Conservation (phyloP, 495 filamentous ascomycete species). For the Bacidia rubella region DNA sequence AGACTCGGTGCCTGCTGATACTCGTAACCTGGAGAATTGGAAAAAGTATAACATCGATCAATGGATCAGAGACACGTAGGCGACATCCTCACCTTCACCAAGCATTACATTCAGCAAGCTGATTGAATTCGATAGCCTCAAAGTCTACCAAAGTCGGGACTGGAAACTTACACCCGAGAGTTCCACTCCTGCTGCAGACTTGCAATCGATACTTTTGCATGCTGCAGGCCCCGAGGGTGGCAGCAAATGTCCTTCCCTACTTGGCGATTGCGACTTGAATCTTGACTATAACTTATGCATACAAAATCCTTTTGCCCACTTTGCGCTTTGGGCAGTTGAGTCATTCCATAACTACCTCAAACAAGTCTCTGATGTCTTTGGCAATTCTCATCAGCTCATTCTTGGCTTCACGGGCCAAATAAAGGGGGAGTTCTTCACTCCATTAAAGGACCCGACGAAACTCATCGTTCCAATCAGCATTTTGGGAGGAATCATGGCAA, state of each 20-base stretch:
- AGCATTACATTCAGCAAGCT: neutral
- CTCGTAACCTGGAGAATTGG: neutral
- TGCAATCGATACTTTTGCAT: neutral
- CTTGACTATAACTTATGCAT: neutral
- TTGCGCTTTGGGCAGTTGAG: neutral
- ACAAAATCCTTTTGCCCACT: neutral
- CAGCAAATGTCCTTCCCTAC: neutral
- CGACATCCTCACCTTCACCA: neutral
- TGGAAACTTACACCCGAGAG: neutral
- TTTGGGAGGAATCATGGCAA: neutral
- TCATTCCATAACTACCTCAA: neutral
- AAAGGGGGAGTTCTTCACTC: neutral
- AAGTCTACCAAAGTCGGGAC: too few species aligned
- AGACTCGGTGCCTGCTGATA: neutral
- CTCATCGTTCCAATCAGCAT: neutral
- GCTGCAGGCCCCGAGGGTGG: neutral
- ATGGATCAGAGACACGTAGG: neutral
- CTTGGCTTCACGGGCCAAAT: neutral
- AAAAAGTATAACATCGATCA: neutral
- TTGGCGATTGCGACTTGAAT: neutral
- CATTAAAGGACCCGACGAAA: neutral
- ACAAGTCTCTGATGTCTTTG: neutral
- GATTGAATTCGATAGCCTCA: neutral
- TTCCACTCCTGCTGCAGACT: neutral
- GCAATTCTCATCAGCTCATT: neutral